Evolutionary conservation across 2,329 filamentous ascomycete genomes (phyloP).

Genomic region (Sclerotinia subarctica): DNA sequence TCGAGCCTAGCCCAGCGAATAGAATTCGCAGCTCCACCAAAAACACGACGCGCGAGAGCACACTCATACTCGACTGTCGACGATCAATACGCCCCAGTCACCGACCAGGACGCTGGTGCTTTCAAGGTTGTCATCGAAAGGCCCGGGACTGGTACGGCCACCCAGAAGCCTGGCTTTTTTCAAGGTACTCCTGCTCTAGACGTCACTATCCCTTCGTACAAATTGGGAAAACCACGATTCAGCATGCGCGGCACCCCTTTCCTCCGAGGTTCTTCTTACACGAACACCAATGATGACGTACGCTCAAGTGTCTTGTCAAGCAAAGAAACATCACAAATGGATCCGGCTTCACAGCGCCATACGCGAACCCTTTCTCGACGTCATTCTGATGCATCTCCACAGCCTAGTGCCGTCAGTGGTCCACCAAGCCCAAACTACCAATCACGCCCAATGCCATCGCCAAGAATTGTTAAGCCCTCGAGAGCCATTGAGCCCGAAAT

Average conservation of each 20-base stretch:
- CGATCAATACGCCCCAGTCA: slow-evolving; percentile 53
- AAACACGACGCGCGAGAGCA: slow-evolving; percentile 54
- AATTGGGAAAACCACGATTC: slow-evolving; percentile 77
- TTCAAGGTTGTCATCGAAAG: slow-evolving; percentile 81
- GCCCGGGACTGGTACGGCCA: slow-evolving; percentile 54
- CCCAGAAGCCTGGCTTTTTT: slow-evolving; percentile 51
- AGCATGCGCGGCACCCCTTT: slow-evolving; percentile 72
- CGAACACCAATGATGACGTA: slow-evolving; percentile 65
- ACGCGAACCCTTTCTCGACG: slow-evolving; percentile 33
- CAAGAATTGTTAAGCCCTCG: slow-evolving; percentile 27
- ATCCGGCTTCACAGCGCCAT: slow-evolving; percentile 29
- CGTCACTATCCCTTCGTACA: slow-evolving; percentile 78
- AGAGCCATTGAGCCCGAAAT: slow-evolving; percentile 65
- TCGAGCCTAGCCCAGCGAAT: slow-evolving; percentile 42
- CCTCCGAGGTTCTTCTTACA: slow-evolving; percentile 76
- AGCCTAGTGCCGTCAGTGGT: slow-evolving; percentile 24
- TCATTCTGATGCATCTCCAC: slow-evolving; percentile 37
- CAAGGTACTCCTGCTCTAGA: slow-evolving; percentile 58
- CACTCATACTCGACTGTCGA: slow-evolving; percentile 75
- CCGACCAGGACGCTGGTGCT: slow-evolving; percentile 59
- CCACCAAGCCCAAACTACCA: slow-evolving; percentile 24
- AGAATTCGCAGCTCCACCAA: slow-evolving; percentile 20
- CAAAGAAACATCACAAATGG: slow-evolving; percentile 33
- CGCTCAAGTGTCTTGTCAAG: slow-evolving; percentile 59
- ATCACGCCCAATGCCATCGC: slow-evolving; percentile 21